These are phyloP conservation scores for Metschnikowia gelsemii DNA, from an alignment of 805 yeast species.

Conservation along the genomic window DNA sequence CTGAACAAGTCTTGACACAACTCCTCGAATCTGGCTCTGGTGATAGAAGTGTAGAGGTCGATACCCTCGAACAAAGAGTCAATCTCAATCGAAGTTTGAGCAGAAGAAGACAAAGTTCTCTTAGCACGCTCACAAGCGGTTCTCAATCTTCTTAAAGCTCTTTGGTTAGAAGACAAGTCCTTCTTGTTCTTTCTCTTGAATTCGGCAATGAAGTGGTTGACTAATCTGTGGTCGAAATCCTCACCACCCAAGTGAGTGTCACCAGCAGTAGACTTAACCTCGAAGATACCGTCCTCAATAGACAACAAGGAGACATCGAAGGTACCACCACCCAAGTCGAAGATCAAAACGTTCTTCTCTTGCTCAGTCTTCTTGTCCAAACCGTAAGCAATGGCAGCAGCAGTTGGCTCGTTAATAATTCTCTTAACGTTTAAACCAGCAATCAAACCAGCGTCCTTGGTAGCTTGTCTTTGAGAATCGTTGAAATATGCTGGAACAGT, in stretches of 20 bases:
- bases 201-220: conserved; percentile 84
- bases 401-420: conserved; percentile 81
- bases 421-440: conserved; percentile 87
- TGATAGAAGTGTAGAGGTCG: conserved; percentile 46
- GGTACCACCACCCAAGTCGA: conserved; percentile 52
- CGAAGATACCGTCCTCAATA: conserved; percentile 49
- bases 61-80: conserved; percentile 50
- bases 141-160: conserved; percentile 71
- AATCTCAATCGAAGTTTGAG: conserved; percentile 45
- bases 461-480: conserved; percentile 93
- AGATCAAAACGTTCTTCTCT: conserved; percentile 60
- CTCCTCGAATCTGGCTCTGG: conserved; percentile 51
- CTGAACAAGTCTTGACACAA: conserved; percentile 45
- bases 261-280: conserved; percentile 71
- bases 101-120: conserved; percentile 44
- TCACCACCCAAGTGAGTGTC: conserved; percentile 98
- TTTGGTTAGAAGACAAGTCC: conserved; percentile 76
- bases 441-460: conserved; percentile 90
- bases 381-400: conserved; percentile 36
- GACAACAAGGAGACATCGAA: conserved; percentile 49
- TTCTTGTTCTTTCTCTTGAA: conserved; percentile 91
- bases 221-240: conserved; percentile 88
- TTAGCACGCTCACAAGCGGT: conserved; percentile 51
- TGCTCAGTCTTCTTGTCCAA: conserved; percentile 50
- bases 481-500: conserved; percentile 93